phyloP scores from a whole-genome alignment of 75 land plant species.

The Ceratopteris richardii region DNA sequence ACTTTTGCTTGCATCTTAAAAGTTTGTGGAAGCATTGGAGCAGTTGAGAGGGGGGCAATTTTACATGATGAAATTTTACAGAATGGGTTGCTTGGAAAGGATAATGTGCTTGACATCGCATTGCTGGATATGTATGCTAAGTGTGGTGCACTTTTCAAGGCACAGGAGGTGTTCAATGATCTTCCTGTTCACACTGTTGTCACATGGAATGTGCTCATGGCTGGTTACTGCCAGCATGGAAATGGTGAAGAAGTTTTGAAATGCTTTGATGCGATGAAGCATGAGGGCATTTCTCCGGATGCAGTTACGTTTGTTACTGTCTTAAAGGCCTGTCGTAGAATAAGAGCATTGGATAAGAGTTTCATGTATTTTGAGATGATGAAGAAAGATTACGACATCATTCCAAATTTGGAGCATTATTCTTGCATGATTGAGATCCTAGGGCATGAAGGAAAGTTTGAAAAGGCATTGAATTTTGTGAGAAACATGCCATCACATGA shows the following conservation, averaged over 20 bases:
- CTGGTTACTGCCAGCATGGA: conserved; percentile 22
- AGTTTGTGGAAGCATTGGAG: conserved; percentile 10
- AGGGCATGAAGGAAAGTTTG: conserved; percentile 3
- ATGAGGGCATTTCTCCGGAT: conserved; percentile 20
- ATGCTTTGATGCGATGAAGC: conserved; percentile 11
- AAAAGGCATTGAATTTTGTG: conserved; percentile 4
- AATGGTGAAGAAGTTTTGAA: conserved; percentile 13
- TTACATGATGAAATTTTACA: conserved; percentile 8
- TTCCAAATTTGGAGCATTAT: conserved; percentile 10
- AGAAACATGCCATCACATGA: conserved; percentile 1
- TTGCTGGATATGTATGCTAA: conserved; percentile 16
- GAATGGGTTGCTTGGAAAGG: conserved; percentile 3
- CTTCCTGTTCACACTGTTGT: conserved; percentile 13
- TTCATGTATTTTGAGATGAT: not conserved
- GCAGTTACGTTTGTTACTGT: conserved; percentile 42
- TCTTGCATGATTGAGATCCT: conserved; percentile 15
- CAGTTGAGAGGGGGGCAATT: conserved; percentile 8
- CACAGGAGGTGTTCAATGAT: conserved; percentile 18
- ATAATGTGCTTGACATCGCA: not conserved
- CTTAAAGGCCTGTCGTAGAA: conserved; percentile 40
- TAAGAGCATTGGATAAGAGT: conserved; percentile 32
- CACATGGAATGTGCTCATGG: conserved; percentile 25
- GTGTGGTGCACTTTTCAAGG: conserved; percentile 16
- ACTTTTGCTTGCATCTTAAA: conserved; percentile 10
- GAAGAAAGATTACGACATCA: conserved; percentile 7